Conservation (phyloP, 306 rosid genomes). For the Vigna unguiculata region DNA sequence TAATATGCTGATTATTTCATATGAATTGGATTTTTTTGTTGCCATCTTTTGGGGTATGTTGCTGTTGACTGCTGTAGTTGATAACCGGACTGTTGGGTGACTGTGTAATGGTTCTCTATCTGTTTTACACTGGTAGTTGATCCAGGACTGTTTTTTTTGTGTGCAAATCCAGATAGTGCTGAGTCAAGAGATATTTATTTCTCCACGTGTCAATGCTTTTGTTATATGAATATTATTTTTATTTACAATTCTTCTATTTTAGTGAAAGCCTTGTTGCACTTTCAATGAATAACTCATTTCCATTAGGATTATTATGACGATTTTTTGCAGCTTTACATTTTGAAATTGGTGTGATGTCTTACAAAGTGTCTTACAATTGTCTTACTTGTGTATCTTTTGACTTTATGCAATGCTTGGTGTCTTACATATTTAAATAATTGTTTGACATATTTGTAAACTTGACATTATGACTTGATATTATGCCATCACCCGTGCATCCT, state of each 20-base stretch:
- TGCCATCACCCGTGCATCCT: not conserved
- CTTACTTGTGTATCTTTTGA: no score
- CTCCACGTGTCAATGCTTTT: conserved; percentile 6
- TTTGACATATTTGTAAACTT: no score
- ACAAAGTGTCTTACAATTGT: not conserved
- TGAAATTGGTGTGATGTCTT: not conserved
- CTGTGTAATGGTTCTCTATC: not conserved
- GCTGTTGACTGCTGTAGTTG: conserved; percentile 30
- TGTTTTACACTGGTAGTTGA: conserved; percentile 4
- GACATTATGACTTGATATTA: no score
- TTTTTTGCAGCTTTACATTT: not conserved
- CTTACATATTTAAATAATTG: no score
- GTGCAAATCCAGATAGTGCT: conserved; percentile 16
- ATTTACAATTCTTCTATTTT: not conserved
- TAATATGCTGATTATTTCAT: not conserved
- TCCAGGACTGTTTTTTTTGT: conserved; percentile 23
- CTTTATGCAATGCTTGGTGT: no score
- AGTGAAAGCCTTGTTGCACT: conserved; percentile 11
- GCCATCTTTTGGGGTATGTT: not conserved
- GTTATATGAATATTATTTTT: not conserved
- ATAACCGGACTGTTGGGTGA: not conserved
- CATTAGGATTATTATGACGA: not conserved
- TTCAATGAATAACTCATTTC: not conserved
- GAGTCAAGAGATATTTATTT: conserved; percentile 14
- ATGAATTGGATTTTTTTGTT: not conserved